Conservation (phyloP, 2,329 filamentous ascomycete species). For the Penicillium sp. region DNA sequence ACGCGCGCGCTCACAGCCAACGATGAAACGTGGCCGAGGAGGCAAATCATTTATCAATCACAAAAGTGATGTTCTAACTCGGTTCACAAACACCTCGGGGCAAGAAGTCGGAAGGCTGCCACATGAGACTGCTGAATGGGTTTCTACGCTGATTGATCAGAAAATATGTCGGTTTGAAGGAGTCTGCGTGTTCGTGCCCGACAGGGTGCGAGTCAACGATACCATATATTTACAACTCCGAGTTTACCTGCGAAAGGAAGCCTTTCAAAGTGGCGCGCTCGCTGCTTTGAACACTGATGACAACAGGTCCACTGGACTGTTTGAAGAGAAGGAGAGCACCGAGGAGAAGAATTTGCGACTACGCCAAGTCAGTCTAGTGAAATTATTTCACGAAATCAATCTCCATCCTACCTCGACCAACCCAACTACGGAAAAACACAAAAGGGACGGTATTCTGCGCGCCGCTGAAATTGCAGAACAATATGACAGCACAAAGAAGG, state of each 20-base stretch:
- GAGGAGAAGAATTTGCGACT: conserved; percentile 82
- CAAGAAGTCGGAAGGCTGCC: conserved; percentile 83
- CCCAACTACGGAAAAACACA: conserved; percentile 69
- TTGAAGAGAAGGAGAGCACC: conserved; percentile 78
- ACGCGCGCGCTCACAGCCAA: conserved; percentile 70
- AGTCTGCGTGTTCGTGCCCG: conserved; percentile 82
- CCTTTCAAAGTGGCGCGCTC: conserved; percentile 67
- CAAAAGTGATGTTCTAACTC: conserved; percentile 80
- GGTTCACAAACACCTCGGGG: conserved; percentile 77
- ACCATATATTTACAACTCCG: conserved; percentile 87
- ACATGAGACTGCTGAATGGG: conserved; percentile 85
- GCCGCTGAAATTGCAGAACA: conserved; percentile 88
- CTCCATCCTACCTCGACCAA: conserved; percentile 73
- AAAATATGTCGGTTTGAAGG: conserved; percentile 84
- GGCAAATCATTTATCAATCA: conserved; percentile 52
- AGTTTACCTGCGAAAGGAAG: conserved; percentile 69
- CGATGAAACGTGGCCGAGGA: conserved; percentile 47
- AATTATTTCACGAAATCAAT: conserved; percentile 84
- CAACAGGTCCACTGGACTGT: conserved; percentile 70
- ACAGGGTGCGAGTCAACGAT: conserved; percentile 81
- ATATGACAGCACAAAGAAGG: conserved; percentile 59
- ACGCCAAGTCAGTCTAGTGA: conserved; percentile 82
- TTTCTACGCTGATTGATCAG: conserved; percentile 88
- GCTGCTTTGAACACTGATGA: conserved; percentile 48
- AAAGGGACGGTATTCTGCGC: conserved; percentile 76